phyloP scores from a whole-genome alignment of 2,329 filamentous ascomycete genomes.

The Orbilia quercus region DNA sequence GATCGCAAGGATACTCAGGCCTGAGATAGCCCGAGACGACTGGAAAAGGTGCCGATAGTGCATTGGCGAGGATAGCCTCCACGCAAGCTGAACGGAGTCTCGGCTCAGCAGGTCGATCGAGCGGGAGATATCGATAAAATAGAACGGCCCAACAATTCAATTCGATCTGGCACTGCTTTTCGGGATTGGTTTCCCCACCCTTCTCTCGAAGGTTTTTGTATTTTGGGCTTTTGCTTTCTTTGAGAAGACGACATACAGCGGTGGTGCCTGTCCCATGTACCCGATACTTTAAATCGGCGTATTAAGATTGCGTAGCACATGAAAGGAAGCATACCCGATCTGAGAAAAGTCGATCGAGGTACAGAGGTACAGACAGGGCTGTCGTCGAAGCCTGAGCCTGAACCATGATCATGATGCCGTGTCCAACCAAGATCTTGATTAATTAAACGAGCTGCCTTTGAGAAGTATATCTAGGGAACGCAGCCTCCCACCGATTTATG shows the following conservation, averaged over 20 bases:
- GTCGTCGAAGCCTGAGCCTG: slow-evolving; percentile 28
- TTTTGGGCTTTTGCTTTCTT: too few relatives aligned
- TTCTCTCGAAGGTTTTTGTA: slow-evolving; percentile 6
- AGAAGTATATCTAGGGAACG: slow-evolving; percentile 41
- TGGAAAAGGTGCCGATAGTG: slow-evolving; percentile 10
- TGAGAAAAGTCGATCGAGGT: slow-evolving; percentile 48
- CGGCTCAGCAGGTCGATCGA: slow-evolving; percentile 23
- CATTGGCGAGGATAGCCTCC: slow-evolving; percentile 25
- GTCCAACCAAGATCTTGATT: slow-evolving; percentile 55
- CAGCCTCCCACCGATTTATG: slow-evolving; percentile 25
- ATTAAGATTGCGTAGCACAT: slow-evolving; percentile 56
- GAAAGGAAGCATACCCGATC: slow-evolving; percentile 47
- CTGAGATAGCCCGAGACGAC: slow-evolving; percentile 23
- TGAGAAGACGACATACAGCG: slow-evolving; percentile 3
- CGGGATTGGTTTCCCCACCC: slow-evolving; percentile 54
- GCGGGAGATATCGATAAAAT: slow-evolving; percentile 43
- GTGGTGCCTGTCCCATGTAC: slow-evolving; percentile 32
- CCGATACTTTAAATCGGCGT: slow-evolving; percentile 36
- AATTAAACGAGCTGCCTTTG: slow-evolving; percentile 36
- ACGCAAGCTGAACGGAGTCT: slow-evolving; percentile 3
- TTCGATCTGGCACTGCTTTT: slow-evolving; percentile 36
- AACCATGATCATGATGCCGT: slow-evolving; percentile 49
- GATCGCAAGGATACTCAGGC: slow-evolving; percentile 30
- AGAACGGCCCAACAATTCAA: slow-evolving; percentile 35
- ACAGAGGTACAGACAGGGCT: slow-evolving; percentile 51